Evolutionary conservation across 2,329 filamentous ascomycete genomes (phyloP).

Genomic region (Xenoacremonium recifei): DNA sequence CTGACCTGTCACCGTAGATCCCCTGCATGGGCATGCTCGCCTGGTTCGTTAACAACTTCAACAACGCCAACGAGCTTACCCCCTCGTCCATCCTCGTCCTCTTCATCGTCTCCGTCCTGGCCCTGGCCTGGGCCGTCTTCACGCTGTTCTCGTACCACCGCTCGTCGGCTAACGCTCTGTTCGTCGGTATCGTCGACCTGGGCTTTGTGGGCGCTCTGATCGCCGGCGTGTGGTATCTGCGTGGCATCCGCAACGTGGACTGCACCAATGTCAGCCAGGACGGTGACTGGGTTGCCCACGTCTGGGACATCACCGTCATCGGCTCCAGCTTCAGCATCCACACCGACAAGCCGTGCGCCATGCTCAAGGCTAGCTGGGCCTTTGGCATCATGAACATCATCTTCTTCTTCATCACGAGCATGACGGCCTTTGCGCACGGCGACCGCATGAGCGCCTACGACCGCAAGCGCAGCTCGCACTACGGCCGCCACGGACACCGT

Average conservation of each 20-base stretch:
- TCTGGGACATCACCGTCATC: conserved; percentile 60
- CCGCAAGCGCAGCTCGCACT: conserved; percentile 33
- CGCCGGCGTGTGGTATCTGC: conserved; percentile 58
- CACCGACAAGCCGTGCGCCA: conserved; percentile 76
- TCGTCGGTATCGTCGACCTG: conserved; percentile 60
- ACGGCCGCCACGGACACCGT: conserved; percentile 40
- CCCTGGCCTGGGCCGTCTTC: conserved; percentile 60
- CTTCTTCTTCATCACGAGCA: conserved; percentile 74
- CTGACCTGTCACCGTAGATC: conserved; percentile 43
- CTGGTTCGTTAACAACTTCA: conserved; percentile 63
- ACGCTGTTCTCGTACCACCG: conserved; percentile 68
- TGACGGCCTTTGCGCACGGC: conserved; percentile 65
- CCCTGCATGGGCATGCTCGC: conserved; percentile 65
- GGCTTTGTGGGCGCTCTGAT: conserved; percentile 64
- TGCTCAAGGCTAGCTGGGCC: conserved; percentile 89
- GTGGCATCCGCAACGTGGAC: conserved; percentile 59
- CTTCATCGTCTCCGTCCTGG: conserved; percentile 66
- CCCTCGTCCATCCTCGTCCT: conserved; percentile 63
- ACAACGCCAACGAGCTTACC: conserved; percentile 54
- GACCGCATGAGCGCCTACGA: conserved; percentile 47
- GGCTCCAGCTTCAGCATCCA: conserved; percentile 51
- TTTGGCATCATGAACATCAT: conserved; percentile 86
- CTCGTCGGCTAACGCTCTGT: conserved; percentile 57
- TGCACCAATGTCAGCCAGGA: conserved; percentile 60
- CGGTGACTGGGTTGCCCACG: conserved; percentile 52